phyloP scores from a whole-genome alignment of 768 basidiomycete genomes.

The Naganishia vishniacii region DNA sequence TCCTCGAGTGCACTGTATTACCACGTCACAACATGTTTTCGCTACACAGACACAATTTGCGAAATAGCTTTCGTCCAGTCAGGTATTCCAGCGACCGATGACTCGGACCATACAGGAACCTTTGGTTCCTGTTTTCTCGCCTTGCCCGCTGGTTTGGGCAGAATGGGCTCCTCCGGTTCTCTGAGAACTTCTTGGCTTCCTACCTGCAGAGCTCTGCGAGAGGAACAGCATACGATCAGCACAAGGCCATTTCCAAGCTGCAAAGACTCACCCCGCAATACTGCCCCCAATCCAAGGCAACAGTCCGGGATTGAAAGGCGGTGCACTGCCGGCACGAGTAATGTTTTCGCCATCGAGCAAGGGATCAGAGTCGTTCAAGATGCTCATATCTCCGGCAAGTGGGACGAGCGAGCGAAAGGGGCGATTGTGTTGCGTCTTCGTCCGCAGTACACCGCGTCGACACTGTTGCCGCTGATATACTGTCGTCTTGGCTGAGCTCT shows the following conservation, averaged over 20 bases:
- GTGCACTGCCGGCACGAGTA: neutral
- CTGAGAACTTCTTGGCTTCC: conserved; percentile 15
- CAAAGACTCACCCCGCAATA: conserved; percentile 67
- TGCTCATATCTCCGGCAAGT: conserved; percentile 66
- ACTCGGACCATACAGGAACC: conserved; percentile 14
- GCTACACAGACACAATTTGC: neutral
- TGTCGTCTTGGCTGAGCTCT: conserved; percentile 27
- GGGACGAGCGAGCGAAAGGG: conserved; percentile 69
- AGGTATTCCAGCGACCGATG: neutral
- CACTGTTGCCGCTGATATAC: conserved; percentile 4
- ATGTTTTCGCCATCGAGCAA: neutral
- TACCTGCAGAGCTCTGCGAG: conserved; percentile 1
- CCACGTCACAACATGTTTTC: neutral
- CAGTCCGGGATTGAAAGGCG: conserved; percentile 56
- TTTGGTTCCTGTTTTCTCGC: neutral
- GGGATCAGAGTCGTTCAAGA: conserved; percentile 77
- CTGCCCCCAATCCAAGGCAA: conserved; percentile 92
- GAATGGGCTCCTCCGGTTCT: neutral
- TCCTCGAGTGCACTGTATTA: neutral
- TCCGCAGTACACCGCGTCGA: conserved; percentile 27
- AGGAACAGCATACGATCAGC: neutral
- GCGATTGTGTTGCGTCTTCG: conserved; percentile 54
- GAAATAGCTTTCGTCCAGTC: neutral
- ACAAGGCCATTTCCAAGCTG: neutral
- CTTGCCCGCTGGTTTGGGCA: neutral